Base-by-base conservation (phyloP, 371 early-diverging fungal genomes). In the Rhizopus sp. region DNA sequence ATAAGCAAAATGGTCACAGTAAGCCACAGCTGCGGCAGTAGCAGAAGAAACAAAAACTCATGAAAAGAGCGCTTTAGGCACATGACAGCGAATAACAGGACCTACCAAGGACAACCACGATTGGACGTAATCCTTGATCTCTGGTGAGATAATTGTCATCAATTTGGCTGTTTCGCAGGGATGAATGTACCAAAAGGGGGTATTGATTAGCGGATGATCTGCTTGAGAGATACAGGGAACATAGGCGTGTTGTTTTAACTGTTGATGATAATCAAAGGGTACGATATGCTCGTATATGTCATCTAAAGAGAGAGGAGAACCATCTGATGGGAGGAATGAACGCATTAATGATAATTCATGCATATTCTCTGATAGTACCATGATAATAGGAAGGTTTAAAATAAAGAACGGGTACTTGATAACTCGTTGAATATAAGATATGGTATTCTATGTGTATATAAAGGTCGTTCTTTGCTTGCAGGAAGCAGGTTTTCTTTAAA, bases 401-500 rank as follows among this genome's bases (percentile, higher is more conserved):
- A 60, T 90, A 90, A 42, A 91, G 74, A 0, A 88, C 86, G 5
- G 91, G 91, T 5, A 86, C 87, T 49, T 81, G 82, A 60, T 88
- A 91, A 16, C 74, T 78, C 5, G 82, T 60, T 4, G 89, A 89
- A 62, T 88, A 90, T 3, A 86, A 77, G 9, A 87, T 72, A 56
- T 90, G 91, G 50, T 90, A 86, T 16, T 84, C 83, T 17, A 46
- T 29, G 7, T 46, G 17, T 5, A 46, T 46, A 46, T 29, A 46
- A 10, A n/a, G 6, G 6, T 41, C 5, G 10, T 3, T 10, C 6
- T 41, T 8, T 46, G 29, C 30, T 46, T 46, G 16, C 30, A 46
- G 5, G 15, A 29, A 46, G 29, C 5, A 8, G 7, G 7, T 23
- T 46, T 46, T 46, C 9, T 23, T 46, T 15, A 46, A 46, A 7